These are phyloP conservation scores for Rhizopus microsporus DNA, from an alignment of 371 early-diverging fungal species.

Conservation along the genomic window DNA sequence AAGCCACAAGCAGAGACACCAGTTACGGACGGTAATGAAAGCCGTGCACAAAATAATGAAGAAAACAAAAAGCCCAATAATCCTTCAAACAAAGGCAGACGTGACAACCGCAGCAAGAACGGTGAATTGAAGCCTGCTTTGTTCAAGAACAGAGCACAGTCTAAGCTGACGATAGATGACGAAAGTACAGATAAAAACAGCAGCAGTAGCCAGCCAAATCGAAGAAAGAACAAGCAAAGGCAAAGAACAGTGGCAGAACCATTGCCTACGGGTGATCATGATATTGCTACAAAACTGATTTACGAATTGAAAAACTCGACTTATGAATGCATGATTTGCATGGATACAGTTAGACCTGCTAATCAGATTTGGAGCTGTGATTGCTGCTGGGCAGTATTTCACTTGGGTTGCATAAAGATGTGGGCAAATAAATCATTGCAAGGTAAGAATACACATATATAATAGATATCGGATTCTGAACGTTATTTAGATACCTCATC, in stretches of 20 bases:
- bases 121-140: neutral
- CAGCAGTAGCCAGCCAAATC: neutral
- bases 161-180: slow-evolving; percentile 30
- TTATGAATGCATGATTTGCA: slow-evolving; percentile 96
- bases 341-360: slow-evolving; percentile 72
- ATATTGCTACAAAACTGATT: slow-evolving; percentile 62
- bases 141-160: slow-evolving; percentile 42
- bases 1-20: slow-evolving; percentile 14
- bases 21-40: neutral
- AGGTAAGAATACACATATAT: slow-evolving; percentile 37
- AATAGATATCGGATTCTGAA: neutral
- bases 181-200: slow-evolving; percentile 5
- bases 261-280: slow-evolving; percentile 36
- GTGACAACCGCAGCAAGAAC: neutral
- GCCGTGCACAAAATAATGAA: neutral
- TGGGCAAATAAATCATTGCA: slow-evolving; percentile 72
- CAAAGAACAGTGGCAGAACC: slow-evolving; percentile 9
- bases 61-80: slow-evolving; percentile 6
- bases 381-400: slow-evolving; percentile 89
- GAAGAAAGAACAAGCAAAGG: slow-evolving; percentile 9
- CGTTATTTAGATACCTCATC: slow-evolving; percentile 26
- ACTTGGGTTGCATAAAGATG: slow-evolving; percentile 74
- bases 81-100: neutral
- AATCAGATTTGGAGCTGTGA: slow-evolving; percentile 84
- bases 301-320: slow-evolving; percentile 63